phyloP scores from a whole-genome alignment of 306 rosid genomes.

The Quercus ilex region DNA sequence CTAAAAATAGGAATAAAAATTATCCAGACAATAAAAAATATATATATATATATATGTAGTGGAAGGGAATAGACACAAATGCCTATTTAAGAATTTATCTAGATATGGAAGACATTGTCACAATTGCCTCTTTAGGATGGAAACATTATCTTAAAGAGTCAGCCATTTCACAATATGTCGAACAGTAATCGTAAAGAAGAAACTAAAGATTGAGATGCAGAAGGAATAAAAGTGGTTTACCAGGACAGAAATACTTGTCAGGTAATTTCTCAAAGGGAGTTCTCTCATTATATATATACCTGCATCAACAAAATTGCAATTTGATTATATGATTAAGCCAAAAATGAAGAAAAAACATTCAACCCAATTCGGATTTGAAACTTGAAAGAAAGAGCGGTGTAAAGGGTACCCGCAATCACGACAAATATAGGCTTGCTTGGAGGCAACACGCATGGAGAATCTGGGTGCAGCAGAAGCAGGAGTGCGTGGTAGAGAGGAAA shows the following conservation, averaged over 20 bases:
- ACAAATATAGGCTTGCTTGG: conserved; percentile 86
- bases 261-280: conserved; percentile 77
- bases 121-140: neutral
- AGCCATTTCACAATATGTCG: neutral
- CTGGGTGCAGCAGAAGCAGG: conserved; percentile 41
- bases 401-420: conserved; percentile 88
- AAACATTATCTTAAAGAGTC: neutral
- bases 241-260: conserved; percentile 79
- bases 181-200: neutral
- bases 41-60: neutral
- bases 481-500: conserved; percentile 29
- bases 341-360: neutral
- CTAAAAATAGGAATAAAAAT: neutral
- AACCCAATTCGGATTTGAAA: neutral
- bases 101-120: neutral
- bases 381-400: neutral
- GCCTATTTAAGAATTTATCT: neutral
- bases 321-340: neutral
- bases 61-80: neutral
- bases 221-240: conserved; percentile 31
- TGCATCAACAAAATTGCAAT: conserved; percentile 32
- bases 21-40: neutral
- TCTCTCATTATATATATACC: conserved; percentile 82
- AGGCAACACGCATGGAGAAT: conserved; percentile 83
- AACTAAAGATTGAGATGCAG: neutral